Conservation (phyloP, 805 yeast genomes). For the Monosporozyma aquatica region DNA sequence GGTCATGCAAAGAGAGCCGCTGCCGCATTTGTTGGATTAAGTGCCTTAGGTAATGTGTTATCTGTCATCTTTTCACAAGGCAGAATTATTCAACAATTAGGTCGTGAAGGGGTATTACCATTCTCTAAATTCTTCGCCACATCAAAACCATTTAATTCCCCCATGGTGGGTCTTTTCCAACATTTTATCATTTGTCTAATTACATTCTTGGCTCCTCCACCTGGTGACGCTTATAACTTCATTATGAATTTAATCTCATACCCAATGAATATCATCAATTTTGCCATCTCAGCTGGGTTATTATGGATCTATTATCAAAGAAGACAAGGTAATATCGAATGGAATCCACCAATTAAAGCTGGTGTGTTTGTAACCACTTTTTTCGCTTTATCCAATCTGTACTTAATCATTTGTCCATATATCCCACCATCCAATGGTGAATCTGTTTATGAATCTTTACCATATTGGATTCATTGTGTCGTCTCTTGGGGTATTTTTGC, state of each 20-base stretch:
- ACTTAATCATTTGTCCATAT: conserved; percentile 68
- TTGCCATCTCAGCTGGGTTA: conserved; percentile 50
- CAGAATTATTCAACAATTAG: conserved; percentile 69
- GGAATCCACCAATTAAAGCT: conserved; percentile 69
- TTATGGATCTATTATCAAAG: conserved; percentile 47
- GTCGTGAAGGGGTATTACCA: conserved; percentile 75
- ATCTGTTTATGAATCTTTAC: conserved; percentile 57
- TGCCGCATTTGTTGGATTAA: conserved; percentile 69
- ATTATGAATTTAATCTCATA: conserved; percentile 71
- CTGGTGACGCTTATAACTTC: conserved; percentile 82
- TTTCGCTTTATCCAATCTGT: conserved; percentile 56
- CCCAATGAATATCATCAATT: conserved; percentile 69
- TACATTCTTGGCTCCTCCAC: conserved; percentile 71
- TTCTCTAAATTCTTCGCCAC: conserved; percentile 63
- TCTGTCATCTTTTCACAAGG: conserved; percentile 78
- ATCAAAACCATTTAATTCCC: conserved; percentile 64
- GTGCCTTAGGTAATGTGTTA: conserved; percentile 75
- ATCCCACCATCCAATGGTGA: conserved; percentile 63
- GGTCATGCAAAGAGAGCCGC: conserved; percentile 60
- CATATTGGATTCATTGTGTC: conserved; percentile 73
- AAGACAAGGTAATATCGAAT: conserved; percentile 40
- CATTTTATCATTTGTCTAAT: conserved; percentile 71
- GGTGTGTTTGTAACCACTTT: conserved; percentile 53
- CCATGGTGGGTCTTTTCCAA: conserved; percentile 61
- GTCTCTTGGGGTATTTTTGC: conserved; percentile 73